Conservation (phyloP, 257 asterid species). For the Ehretia macrophylla region DNA sequence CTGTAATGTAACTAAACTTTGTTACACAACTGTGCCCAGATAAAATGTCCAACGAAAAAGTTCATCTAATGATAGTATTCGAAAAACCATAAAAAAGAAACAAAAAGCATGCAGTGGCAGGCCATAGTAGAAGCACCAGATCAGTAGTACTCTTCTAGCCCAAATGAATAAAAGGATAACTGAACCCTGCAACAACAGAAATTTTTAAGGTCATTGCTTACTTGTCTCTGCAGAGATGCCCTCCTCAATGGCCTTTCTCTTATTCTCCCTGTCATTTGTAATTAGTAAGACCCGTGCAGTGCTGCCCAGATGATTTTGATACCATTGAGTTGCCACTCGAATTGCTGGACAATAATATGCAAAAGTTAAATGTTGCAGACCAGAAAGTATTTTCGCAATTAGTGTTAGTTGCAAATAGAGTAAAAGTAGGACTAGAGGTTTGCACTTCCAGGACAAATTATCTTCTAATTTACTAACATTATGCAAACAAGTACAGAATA, state of each 20-base stretch:
- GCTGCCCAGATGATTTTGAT: slow-evolving; percentile 79
- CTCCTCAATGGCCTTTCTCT: slow-evolving; percentile 70
- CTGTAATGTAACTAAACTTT: slow-evolving; percentile 39
- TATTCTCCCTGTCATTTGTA: slow-evolving; percentile 90
- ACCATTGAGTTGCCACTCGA: slow-evolving; percentile 91
- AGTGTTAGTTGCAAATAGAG: too few relatives aligned
- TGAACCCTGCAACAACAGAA: too few relatives aligned
- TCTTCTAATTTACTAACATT: too few relatives aligned
- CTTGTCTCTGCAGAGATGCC: slow-evolving; percentile 95
- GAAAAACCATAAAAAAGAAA: background rate
- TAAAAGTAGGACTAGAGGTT: too few relatives aligned
- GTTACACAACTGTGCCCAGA: slow-evolving; percentile 13
- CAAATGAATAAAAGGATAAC: too few relatives aligned
- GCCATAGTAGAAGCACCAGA: background rate
- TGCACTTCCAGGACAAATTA: too few relatives aligned
- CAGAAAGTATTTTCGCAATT: background rate
- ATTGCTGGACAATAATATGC: slow-evolving; percentile 52
- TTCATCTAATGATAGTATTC: background rate
- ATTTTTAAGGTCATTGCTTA: slow-evolving; percentile 10
- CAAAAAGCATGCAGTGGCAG: too few relatives aligned
- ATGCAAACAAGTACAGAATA: too few relatives aligned
- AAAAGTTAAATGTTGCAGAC: background rate
- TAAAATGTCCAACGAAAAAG: background rate
- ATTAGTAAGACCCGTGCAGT: slow-evolving; percentile 57
- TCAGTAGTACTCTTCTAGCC: background rate